Conservation (phyloP, 1,284 basidiomycete genomes). For the Moesziomyces antarcticus region DNA sequence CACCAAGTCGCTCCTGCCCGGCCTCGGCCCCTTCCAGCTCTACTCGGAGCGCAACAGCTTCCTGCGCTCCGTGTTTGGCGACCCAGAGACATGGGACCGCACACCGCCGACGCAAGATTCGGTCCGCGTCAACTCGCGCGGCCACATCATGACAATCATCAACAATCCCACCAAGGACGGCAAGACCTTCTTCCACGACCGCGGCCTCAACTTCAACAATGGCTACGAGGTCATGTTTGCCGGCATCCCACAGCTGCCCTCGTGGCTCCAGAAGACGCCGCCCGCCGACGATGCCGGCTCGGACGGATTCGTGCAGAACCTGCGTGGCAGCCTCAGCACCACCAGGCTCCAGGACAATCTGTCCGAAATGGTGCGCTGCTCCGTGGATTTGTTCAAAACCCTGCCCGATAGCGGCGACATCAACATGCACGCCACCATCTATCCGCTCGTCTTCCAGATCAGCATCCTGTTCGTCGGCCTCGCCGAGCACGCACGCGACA, state of each 20-base stretch:
- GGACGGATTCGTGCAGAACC: conserved; percentile 35
- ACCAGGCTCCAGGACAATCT: conserved; percentile 22
- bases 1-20: conserved; percentile 18
- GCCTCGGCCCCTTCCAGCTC: conserved; percentile 34
- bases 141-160: conserved; percentile 41
- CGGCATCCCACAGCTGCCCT: conserved; percentile 38
- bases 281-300: conserved; percentile 29
- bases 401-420: conserved; percentile 27
- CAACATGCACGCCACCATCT: conserved; percentile 42
- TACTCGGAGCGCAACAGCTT: conserved; percentile 44
- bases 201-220: conserved; percentile 38
- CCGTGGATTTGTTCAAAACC: conserved; percentile 14
- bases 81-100: conserved; percentile 35
- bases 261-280: conserved; percentile 16
- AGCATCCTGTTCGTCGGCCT: conserved; percentile 38
- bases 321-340: conserved; percentile 20
- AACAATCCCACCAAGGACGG: conserved; percentile 32
- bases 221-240: conserved; percentile 49
- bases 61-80: conserved; percentile 42
- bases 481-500: conserved; percentile 34
- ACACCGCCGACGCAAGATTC: conserved; percentile 24
- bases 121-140: conserved; percentile 30
- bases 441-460: conserved; percentile 52
- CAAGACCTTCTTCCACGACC: conserved; percentile 52
- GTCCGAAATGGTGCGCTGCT: conserved; percentile 27